Conservation (phyloP, 108 stramenopile genomes). For the Cyclostephanos tholiformis region DNA sequence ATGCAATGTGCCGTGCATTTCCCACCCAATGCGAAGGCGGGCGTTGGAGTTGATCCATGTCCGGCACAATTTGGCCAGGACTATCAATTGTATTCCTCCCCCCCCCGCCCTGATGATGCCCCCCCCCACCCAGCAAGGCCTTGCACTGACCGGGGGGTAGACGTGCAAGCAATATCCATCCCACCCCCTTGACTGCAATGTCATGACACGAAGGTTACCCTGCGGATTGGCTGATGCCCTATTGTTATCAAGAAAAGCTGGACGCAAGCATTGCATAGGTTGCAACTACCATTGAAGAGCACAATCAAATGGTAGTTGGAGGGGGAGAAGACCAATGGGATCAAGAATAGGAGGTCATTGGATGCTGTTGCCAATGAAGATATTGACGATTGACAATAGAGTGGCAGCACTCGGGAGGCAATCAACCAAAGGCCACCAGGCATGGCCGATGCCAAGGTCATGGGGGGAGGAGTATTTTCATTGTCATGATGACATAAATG, state of each 20-base stretch:
- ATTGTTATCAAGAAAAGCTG: slow-evolving; percentile 69
- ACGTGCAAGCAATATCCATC: slow-evolving; percentile 26
- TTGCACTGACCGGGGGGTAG: slow-evolving; percentile 3
- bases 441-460: too few species aligned
- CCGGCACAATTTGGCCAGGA: slow-evolving; percentile 10
- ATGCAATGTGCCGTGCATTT: too few species aligned
- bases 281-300: slow-evolving; percentile 77
- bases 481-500: too few species aligned
- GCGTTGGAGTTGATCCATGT: slow-evolving; percentile 34
- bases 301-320: slow-evolving; percentile 56
- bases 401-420: too few species aligned
- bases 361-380: too few species aligned
- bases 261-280: slow-evolving; percentile 69
- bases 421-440: too few species aligned
- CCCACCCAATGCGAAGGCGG: too few species aligned
- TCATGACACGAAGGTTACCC: slow-evolving; percentile 48
- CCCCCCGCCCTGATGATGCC: neutral
- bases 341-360: slow-evolving; percentile 9
- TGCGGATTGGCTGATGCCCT: slow-evolving; percentile 25
- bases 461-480: too few species aligned
- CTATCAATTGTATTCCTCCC: slow-evolving; percentile 48
- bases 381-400: too few species aligned
- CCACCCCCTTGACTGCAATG: slow-evolving; percentile 45
- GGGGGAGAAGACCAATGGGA: slow-evolving; percentile 44
- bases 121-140: neutral